These are phyloP conservation scores for Larix kaempferi DNA, from an alignment of 75 land plant genomes.

Conservation along the genomic window DNA sequence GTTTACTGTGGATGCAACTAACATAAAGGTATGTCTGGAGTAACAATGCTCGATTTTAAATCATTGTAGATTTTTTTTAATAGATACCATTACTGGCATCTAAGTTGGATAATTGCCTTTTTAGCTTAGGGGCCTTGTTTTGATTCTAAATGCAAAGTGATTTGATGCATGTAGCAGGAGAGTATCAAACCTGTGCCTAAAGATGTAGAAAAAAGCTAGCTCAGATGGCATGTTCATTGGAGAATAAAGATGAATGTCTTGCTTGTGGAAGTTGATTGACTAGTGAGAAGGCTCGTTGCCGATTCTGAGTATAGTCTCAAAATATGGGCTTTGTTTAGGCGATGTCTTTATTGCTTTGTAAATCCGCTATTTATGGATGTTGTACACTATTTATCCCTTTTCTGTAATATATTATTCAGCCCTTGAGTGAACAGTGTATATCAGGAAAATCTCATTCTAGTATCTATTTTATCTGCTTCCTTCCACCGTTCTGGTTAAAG, in stretches of 20 bases:
- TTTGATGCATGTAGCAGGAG: too few species aligned
- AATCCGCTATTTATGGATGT: background rate
- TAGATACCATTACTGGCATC: too few species aligned
- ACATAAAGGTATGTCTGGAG: conserved; percentile 32
- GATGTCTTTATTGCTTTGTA: background rate
- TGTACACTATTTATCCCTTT: background rate
- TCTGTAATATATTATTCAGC: background rate
- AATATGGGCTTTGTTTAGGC: background rate
- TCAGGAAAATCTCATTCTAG: background rate
- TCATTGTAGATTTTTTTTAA: too few species aligned
- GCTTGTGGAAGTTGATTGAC: conserved; percentile 71
- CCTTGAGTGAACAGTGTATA: background rate
- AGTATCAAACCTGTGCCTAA: too few species aligned
- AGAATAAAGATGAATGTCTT: conserved; percentile 80
- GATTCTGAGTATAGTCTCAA: background rate
- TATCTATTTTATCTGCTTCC: background rate
- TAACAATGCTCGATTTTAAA: too few species aligned
- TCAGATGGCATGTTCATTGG: conserved; percentile 75
- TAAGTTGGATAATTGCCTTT: too few species aligned
- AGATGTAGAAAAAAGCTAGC: conserved; percentile 57
- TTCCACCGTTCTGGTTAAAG: background rate
- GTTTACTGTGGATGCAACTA: too few species aligned
- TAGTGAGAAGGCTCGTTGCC: background rate
- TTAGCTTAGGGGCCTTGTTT: too few species aligned
- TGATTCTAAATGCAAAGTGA: too few species aligned